Evolutionary conservation across 805 yeast species (phyloP), one percentile per base, ranked within the genome.

Genomic region (Sugiyamaella chiloensis): DNA sequence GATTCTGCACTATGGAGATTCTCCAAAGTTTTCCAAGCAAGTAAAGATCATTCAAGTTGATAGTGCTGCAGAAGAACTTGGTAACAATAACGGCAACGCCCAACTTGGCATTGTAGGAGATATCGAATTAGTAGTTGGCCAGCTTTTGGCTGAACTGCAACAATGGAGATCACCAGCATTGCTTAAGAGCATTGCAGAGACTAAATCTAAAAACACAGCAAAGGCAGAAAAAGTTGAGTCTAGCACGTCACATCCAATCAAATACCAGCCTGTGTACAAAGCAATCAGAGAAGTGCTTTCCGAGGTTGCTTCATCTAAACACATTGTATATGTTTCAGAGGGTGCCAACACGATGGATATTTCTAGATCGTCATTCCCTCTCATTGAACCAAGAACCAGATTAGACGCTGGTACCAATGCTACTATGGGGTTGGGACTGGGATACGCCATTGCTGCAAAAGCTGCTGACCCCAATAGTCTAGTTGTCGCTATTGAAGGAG

Each of bases 291-390:
- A 72, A 0, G 53, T 66, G 1, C 62, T 81, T 24, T 50, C 55
- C 0, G 46, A 52, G 12, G 48, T 49, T 17, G 57, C 50, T 3
- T 2, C 30, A 14, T 16, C 39, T 17, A 40, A 40, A 11, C 20
- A 44, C 12, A 30, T 51, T n/a, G 57, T 80, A 2, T 68, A 74
- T 31, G 74, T 83, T 1, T 72, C 81, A 3, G 89, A 83, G 61
- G 89, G 89, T n/a, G 88, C 89, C 1, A 81, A 82, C 58, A 81
- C 88, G 0, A 83, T 83, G 88, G 89, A 83, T 55, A 70, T 78
- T 19, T 81, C 87, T 1, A 68, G 89, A 41, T 69, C 79, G 8
- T 75, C 83, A 0, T 82, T 83, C 59, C 77, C 79, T 4, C 69
- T 81, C 42, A 62, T 66, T 5, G 54, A 55, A 2, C 83, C 88